These are phyloP conservation scores for Symbiotaphrina buchneri DNA, from an alignment of 495 filamentous ascomycete species.

Conservation along the genomic window DNA sequence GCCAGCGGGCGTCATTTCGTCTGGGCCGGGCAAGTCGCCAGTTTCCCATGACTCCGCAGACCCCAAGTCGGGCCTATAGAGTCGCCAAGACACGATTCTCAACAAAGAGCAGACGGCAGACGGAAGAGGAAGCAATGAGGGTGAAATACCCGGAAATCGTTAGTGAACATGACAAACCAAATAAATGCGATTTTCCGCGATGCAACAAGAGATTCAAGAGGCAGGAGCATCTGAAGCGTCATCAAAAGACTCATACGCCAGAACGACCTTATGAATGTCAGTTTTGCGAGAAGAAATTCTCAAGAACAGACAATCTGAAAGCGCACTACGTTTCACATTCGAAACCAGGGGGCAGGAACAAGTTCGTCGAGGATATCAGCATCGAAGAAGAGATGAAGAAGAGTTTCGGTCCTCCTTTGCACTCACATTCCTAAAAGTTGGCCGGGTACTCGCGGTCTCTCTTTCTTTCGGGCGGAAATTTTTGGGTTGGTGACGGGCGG, in stretches of 20 bases:
- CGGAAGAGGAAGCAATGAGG: conserved; percentile 1
- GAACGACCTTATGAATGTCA: conserved; percentile 1
- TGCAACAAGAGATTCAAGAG: conserved; percentile 3
- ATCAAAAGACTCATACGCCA: neutral
- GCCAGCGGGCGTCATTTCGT: neutral
- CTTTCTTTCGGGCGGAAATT: too few species aligned
- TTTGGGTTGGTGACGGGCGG: too few species aligned
- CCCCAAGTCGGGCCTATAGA: neutral
- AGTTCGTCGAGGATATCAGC: too few species aligned
- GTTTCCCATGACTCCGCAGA: conserved; percentile 1
- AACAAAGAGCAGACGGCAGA: conserved; percentile 1
- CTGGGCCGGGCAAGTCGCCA: neutral
- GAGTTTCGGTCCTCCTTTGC: too few species aligned
- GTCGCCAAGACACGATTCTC: neutral
- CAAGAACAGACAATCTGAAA: conserved; percentile 2
- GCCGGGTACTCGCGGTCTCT: too few species aligned
- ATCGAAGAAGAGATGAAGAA: too few species aligned
- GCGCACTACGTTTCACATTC: conserved; percentile 1
- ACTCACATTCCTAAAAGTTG: too few species aligned
- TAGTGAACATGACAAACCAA: conserved; percentile 1
- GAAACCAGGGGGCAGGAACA: neutral
- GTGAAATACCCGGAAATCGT: conserved; percentile 1
- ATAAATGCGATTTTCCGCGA: conserved; percentile 1
- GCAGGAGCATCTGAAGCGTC: conserved; percentile 3
- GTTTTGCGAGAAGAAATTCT: conserved; percentile 1